phyloP scores from a whole-genome alignment of 202 grass and related monocot species.

The Panicum hallii region DNA sequence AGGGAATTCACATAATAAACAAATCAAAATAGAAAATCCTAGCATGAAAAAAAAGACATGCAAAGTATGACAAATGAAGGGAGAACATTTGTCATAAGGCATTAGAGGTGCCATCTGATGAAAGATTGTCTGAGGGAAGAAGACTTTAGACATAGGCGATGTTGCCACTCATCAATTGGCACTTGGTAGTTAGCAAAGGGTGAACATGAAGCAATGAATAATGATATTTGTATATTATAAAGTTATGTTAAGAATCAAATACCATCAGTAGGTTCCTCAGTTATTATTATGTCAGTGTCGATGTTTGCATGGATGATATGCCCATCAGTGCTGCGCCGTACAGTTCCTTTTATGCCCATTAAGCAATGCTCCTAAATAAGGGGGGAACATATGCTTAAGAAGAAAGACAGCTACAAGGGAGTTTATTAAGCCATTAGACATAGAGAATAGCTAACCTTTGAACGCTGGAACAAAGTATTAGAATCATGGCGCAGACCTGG shows the following conservation, averaged over 20 bases:
- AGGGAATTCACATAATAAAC: neutral
- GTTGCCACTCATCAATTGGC: neutral
- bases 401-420: neutral
- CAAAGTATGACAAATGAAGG: slow-evolving; percentile 15
- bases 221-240: neutral
- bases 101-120: neutral
- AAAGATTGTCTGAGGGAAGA: neutral
- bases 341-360: slow-evolving; percentile 99
- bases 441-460: slow-evolving; percentile 59
- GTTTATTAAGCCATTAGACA: neutral
- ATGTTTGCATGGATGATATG: slow-evolving; percentile 99
- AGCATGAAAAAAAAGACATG: neutral
- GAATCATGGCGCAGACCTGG: slow-evolving; percentile 85
- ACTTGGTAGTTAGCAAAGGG: neutral
- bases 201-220: slow-evolving; percentile 28
- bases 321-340: slow-evolving; percentile 93
- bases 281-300: slow-evolving; percentile 97
- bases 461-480: slow-evolving; percentile 86
- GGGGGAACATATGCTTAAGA: neutral
- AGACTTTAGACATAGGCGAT: neutral
- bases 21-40: neutral
- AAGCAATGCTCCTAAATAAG: slow-evolving; percentile 83
- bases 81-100: neutral
- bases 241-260: slow-evolving; percentile 18
- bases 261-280: slow-evolving; percentile 92